Evolutionary conservation across 495 filamentous ascomycete species (phyloP).

Genomic region (Aspergillus asperescens): DNA sequence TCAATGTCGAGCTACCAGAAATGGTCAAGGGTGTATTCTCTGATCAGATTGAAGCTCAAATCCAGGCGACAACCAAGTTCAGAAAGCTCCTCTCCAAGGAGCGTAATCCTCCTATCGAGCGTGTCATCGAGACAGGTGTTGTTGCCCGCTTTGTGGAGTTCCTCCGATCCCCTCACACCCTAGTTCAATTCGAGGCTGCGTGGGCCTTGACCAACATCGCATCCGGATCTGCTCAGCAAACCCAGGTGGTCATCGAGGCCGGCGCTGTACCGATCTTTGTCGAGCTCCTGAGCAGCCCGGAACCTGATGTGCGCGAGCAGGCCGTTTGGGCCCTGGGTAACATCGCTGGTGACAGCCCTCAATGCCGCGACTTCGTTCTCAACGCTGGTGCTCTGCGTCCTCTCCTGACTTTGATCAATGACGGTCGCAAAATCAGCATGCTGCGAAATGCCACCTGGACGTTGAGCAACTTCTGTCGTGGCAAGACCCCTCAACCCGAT

Average conservation of each 20-base stretch:
- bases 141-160: conserved; percentile 97
- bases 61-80: conserved; percentile 99
- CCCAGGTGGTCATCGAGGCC: conserved; percentile 97
- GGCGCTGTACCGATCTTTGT: conserved; percentile 98
- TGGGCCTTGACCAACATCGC: conserved; percentile 99
- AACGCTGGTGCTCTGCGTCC: conserved; percentile 84
- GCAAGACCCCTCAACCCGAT: conserved; percentile 98
- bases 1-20: conserved; percentile 94
- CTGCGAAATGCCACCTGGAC: conserved; percentile 99
- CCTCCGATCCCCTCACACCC: conserved; percentile 93
- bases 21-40: conserved; percentile 99
- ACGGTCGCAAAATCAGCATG: conserved; percentile 99
- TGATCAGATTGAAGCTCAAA: conserved; percentile 95
- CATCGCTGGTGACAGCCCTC: conserved; percentile 97
- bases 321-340: conserved; percentile 99
- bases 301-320: conserved; percentile 97
- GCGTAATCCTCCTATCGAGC: conserved; percentile 97
- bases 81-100: conserved; percentile 96
- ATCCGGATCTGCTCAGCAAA: conserved; percentile 93
- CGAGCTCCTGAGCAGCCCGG: conserved; percentile 87
- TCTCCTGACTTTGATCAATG: conserved; percentile 80
- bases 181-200: conserved; percentile 98
- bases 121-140: conserved; percentile 98
- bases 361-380: conserved; percentile 93
- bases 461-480: conserved; percentile 99